A percentile compares a stretch with the other conserved stretches of the same genome.
phyloP scores from a whole-genome alignment of 2,329 filamentous ascomycete species.

The Curvularia sp. region DNA sequence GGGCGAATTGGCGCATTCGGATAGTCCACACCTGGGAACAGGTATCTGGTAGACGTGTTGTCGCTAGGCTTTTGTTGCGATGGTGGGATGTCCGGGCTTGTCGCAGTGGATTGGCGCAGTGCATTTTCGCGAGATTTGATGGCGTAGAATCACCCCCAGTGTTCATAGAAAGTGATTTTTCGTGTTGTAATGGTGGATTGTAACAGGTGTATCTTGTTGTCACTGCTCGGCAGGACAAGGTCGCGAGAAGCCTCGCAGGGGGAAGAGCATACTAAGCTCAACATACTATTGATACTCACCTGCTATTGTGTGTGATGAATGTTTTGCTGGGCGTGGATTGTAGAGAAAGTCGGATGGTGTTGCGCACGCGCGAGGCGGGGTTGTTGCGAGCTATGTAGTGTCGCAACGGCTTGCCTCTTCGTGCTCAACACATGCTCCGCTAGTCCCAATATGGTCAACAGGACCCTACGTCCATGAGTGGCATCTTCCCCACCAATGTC shows the following conservation, averaged over 20 bases:
- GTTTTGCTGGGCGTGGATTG: neutral
- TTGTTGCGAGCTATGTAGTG: slow-evolving; percentile 31
- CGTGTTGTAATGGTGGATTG: slow-evolving; percentile 9
- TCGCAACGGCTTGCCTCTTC: slow-evolving; percentile 16
- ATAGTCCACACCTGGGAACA: slow-evolving; percentile 11
- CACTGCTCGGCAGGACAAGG: slow-evolving; percentile 9
- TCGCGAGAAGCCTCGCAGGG: slow-evolving; percentile 4
- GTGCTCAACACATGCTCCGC: slow-evolving; percentile 13
- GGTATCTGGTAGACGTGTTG: slow-evolving; percentile 8
- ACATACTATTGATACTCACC: slow-evolving; percentile 14
- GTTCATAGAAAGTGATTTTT: slow-evolving; percentile 7
- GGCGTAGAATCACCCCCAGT: slow-evolving; percentile 15
- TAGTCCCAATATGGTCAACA: slow-evolving; percentile 35
- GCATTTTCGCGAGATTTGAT: slow-evolving; percentile 15
- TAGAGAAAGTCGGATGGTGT: slow-evolving; percentile 8
- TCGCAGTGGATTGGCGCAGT: slow-evolving; percentile 8
- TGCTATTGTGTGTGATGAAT: neutral
- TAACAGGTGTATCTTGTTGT: slow-evolving; percentile 5
- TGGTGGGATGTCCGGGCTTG: slow-evolving; percentile 5
- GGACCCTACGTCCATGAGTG: slow-evolving; percentile 36
- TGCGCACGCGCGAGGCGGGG: slow-evolving; percentile 36
- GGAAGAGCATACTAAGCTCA: slow-evolving; percentile 17
- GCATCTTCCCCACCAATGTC: slow-evolving; percentile 39
- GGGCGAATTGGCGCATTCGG: slow-evolving; percentile 20
- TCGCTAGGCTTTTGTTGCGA: slow-evolving; percentile 20